Evolutionary conservation across 768 basidiomycete genomes (phyloP).

Genomic region (Amanita pallidorosea): DNA sequence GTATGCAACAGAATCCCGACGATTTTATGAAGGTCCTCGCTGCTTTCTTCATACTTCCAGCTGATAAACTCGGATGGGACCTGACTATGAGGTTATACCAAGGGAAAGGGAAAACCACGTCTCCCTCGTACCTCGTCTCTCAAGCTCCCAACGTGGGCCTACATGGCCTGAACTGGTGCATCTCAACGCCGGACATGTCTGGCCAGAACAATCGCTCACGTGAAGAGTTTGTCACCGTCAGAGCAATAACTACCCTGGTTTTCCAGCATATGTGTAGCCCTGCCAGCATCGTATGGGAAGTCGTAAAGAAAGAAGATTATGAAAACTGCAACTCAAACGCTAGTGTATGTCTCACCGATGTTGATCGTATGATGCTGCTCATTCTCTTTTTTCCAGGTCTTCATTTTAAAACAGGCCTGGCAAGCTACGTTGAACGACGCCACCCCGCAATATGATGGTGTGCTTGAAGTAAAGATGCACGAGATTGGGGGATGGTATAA

Average conservation of each 20-base stretch:
- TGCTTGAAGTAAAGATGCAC: not conserved
- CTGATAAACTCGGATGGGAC: too few species aligned
- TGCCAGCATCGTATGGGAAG: not conserved
- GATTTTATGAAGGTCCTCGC: too few species aligned
- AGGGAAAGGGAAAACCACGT: too few species aligned
- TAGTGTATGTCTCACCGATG: not conserved
- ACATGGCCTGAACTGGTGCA: not conserved
- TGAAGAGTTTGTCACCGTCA: not conserved
- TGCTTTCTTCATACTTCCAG: too few species aligned
- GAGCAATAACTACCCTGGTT: not conserved
- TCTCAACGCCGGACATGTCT: not conserved
- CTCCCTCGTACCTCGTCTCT: not conserved
- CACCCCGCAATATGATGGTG: not conserved
- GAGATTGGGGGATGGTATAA: not conserved
- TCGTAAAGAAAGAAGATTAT: not conserved
- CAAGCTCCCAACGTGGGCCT: not conserved
- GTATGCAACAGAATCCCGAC: too few species aligned
- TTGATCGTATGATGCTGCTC: too few species aligned
- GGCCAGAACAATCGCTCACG: not conserved
- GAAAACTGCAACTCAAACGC: not conserved
- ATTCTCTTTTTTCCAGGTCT: too few species aligned
- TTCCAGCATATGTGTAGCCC: not conserved
- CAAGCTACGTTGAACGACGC: not conserved
- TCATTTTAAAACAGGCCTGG: constrained; percentile 1
- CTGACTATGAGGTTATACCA: too few species aligned